Evolutionary conservation across 192 early-diverging fungal species (phyloP).

Genomic region (Umbelopsis sp.): DNA sequence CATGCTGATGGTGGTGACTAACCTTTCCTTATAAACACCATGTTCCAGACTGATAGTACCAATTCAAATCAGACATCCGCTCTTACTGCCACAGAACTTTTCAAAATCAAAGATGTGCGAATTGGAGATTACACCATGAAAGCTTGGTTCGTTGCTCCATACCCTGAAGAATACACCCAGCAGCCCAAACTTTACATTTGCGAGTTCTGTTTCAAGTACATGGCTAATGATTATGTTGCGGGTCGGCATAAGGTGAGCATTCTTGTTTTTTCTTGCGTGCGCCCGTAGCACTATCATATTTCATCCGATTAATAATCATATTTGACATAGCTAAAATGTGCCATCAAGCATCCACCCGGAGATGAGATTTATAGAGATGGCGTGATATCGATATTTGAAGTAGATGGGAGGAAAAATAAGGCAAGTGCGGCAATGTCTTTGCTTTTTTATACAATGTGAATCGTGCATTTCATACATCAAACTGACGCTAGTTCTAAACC

Average conservation of each 20-base stretch:
- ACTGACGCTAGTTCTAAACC: not conserved
- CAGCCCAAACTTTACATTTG: constrained; percentile 84
- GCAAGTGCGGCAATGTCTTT: constrained; percentile 25
- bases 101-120: constrained; percentile 64
- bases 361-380: constrained; percentile 94
- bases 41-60: not conserved
- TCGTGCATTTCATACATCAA: not conserved
- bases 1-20: not conserved
- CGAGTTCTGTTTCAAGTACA: constrained; percentile 97
- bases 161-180: constrained; percentile 93
- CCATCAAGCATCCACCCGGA: constrained; percentile 82
- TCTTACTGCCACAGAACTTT: not conserved
- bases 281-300: too few species aligned
- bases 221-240: constrained; percentile 85
- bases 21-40: not conserved
- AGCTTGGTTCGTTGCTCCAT: constrained; percentile 95
- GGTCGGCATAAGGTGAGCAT: constrained; percentile 68
- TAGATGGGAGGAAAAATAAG: constrained; percentile 97
- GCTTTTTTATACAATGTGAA: not conserved
- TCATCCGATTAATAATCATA: too few species aligned
- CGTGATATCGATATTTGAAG: constrained; percentile 87
- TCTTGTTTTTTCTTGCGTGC: not conserved
- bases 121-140: constrained; percentile 84
- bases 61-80: not conserved
- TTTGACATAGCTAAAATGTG: constrained; percentile 64